Base-by-base conservation (phyloP, 495 filamentous ascomycete genomes). In the Xylaria scruposa region DNA sequence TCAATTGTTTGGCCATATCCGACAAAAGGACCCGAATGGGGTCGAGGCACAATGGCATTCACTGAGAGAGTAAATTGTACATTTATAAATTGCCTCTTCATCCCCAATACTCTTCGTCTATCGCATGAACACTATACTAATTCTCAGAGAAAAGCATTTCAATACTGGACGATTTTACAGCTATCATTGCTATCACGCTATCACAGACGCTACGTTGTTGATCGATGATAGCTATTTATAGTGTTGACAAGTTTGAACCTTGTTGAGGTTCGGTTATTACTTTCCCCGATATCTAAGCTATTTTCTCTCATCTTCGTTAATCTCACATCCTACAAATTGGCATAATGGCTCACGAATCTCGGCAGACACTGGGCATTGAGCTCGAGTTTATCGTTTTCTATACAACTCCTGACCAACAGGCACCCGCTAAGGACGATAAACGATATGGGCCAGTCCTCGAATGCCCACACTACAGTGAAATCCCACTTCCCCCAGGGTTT, bases 341-440 rank as follows among this genome's bases (percentile, higher is more conserved):
- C 1, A 8, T 38, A 1, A 63, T 46, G 36, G 38, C 38, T 29
- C 5, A 38, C 38, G 3, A 26, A 26, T 44, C 60, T 29, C 21
- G 26, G 24, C 60, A 46, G n/a, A 63, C 60, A 15, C 40, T 63
- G 24, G 60, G 60, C 4, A 21, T 63, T 40, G 60, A 63, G 38
- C 60, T 63, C n/a, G 60, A 63, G 38, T 46, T 63, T 9, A 63
- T 63, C 6, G 40, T 42, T 3, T 63, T 63, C 13, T 63, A 63
- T 17, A 46, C 40, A 63, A 38, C 58, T 17, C 31, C 58, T 5
- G n/a, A 9, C 4, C 19, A 60, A 36, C 29, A 21, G 33, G 58
- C 33, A 12, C 58, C 58, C 19, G 19, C 58, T 5, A 60, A 38
- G 24, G 58, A 60, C 29, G 33, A 60, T 1, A n/a, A 60, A 5